phyloP scores from a whole-genome alignment of 2,329 filamentous ascomycete species.

The Penicillium fuscoglaucum region DNA sequence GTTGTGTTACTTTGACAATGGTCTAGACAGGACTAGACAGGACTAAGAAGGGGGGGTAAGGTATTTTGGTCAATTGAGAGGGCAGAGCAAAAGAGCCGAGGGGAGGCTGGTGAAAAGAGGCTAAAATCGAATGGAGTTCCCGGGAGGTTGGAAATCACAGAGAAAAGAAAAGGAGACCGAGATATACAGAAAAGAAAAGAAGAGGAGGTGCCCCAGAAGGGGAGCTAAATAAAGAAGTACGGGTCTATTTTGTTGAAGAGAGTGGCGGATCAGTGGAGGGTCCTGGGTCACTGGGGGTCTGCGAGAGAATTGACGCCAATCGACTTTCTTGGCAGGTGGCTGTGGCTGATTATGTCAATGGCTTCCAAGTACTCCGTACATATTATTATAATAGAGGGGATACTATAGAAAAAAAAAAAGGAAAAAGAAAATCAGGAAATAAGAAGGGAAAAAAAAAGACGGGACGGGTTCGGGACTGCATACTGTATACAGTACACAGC shows the following conservation, averaged over 20 bases:
- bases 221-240: not conserved
- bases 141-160: not conserved
- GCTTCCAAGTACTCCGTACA: not conserved
- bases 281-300: too few relatives aligned
- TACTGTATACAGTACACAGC: not conserved
- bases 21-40: not conserved
- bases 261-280: not conserved
- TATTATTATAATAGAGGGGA: too few relatives aligned
- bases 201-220: not conserved
- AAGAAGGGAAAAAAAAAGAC: not conserved
- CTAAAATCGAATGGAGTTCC: not conserved
- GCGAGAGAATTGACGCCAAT: not conserved
- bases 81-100: not conserved
- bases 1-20: not conserved
- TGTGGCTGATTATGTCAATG: conserved; percentile 15
- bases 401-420: too few relatives aligned
- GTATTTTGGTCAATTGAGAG: not conserved
- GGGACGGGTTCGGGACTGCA: not conserved
- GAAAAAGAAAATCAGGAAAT: not conserved
- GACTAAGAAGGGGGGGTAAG: not conserved
- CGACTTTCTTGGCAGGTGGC: not conserved
- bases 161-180: not conserved
- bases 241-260: not conserved
- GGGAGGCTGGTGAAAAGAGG: not conserved
- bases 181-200: not conserved